Evolutionary conservation across 164 flowering plant genomes (phyloP), one percentile per base, ranked within the genome.

Genomic region (Sedum album): DNA sequence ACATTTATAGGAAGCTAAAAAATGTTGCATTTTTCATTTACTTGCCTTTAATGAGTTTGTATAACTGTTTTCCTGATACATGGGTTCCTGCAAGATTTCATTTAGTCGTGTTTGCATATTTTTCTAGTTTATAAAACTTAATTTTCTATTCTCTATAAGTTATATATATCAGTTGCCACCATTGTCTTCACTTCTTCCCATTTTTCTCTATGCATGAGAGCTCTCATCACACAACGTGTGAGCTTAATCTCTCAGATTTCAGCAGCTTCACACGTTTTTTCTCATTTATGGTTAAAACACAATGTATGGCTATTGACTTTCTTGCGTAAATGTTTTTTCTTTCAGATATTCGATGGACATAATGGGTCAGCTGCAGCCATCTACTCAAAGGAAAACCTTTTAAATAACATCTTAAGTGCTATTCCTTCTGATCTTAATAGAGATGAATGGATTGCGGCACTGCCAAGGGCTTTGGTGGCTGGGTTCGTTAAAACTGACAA

Each of bases 341-440:
- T n/a, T 77, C 93, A 95, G 99, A 73, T 95, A 66, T 95, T 95
- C 82, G 99, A 95, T 83, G 99, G 99, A 33, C 97, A 95, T 70
- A 95, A 92, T 78, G 99, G 99, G 33, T 77, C 96, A 74, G 96
- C 86, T 21, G 99, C 99, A 61, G 99, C 99, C 60, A 86, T 88
- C 71, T 95, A 91, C 73, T 20, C 96, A 3, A 95, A 88, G 80
- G 99, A 95, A 82, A 92, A 90, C 80, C 93, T 95, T 28, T 72
- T 95, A 55, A 87, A 81, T 71, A 92, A 92, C 76, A 79, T 95
- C 55, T 75, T 95, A 76, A 68, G 74, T 71, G 96, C 96, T 60
- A 83, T 95, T 69, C 99, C 99, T 65, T 73, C 91, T 13, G 87
- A 90, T 75, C 96, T 95, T 73, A 88, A 80, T 78, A 77, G 91